Conservation (phyloP, 2,329 filamentous ascomycete genomes). For the Metarhizium album region DNA sequence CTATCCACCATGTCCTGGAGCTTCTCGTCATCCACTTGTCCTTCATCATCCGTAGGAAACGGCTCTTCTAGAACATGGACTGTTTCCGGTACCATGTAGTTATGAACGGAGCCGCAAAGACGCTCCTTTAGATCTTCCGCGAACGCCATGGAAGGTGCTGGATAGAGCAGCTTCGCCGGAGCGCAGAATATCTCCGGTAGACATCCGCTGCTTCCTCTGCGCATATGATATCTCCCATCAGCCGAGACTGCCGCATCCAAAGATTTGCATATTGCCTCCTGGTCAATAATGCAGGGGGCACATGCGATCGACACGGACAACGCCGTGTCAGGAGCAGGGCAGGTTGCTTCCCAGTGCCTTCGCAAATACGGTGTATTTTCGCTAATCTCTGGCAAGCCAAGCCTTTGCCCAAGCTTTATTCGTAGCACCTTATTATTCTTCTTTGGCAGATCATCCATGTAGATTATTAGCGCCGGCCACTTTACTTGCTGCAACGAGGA, state of each 20-base stretch:
- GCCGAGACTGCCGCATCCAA: constrained; percentile 11
- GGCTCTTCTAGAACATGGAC: constrained; percentile 23
- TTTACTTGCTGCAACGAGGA: constrained; percentile 40
- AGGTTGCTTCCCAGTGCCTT: constrained; percentile 39
- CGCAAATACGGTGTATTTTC: constrained; percentile 31
- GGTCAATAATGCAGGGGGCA: constrained; percentile 22
- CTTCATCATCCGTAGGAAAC: constrained; percentile 20
- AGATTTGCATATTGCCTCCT: constrained; percentile 15
- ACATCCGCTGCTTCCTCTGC: constrained; percentile 2
- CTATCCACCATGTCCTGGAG: constrained; percentile 23
- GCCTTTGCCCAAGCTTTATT: constrained; percentile 38
- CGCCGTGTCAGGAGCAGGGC: constrained; percentile 35
- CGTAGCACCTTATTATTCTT: constrained; percentile 48
- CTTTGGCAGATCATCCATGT: constrained; percentile 45
- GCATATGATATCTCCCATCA: constrained; percentile 11
- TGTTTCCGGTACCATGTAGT: constrained; percentile 28
- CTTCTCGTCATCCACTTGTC: constrained; percentile 22
- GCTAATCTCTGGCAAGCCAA: constrained; percentile 31
- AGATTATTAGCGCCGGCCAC: constrained; percentile 39
- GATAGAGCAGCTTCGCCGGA: constrained; percentile 7
- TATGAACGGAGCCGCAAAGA: constrained; percentile 13
- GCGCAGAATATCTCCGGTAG: constrained; percentile 14
- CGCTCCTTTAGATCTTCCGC: constrained; percentile 10
- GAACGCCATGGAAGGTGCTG: constrained; percentile 1
- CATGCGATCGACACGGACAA: constrained; percentile 30